Conservation (phyloP, 768 basidiomycete species). For the Pulveroboletus sp. region DNA sequence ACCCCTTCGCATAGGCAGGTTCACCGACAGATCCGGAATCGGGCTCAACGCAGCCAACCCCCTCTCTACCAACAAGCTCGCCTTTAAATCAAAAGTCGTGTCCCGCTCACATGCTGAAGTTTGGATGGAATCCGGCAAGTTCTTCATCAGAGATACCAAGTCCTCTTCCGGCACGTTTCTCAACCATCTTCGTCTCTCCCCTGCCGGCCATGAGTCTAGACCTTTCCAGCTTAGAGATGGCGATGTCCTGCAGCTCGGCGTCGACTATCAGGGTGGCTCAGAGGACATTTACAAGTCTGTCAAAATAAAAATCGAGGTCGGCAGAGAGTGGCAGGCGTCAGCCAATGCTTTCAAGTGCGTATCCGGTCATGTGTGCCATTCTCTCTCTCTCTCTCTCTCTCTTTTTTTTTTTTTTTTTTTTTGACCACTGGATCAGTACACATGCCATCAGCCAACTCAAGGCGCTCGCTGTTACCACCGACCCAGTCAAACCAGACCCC, state of each 20-base stretch:
- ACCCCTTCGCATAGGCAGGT: slow-evolving; percentile 84
- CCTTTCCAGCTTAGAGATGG: slow-evolving; percentile 84
- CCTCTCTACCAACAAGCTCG: slow-evolving; percentile 75
- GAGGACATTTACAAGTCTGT: slow-evolving; percentile 98
- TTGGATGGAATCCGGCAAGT: slow-evolving; percentile 70
- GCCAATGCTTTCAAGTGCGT: slow-evolving; percentile 83
- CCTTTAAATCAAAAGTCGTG: slow-evolving; percentile 95
- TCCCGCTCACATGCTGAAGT: slow-evolving; percentile 93
- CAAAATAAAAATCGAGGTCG: slow-evolving; percentile 90
- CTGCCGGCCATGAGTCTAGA: slow-evolving; percentile 76
- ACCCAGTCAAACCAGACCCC: slow-evolving; percentile 12
- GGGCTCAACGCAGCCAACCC: slow-evolving; percentile 64
- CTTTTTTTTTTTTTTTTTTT: too few relatives aligned
- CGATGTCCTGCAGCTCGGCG: slow-evolving; percentile 90
- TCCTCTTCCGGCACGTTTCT: slow-evolving; percentile 90
- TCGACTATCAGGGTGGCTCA: slow-evolving; percentile 95
- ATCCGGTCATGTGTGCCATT: background rate
- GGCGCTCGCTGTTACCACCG: slow-evolving; percentile 48
- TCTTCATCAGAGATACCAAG: slow-evolving; percentile 88
- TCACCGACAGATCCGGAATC: slow-evolving; percentile 80
- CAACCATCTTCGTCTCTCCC: slow-evolving; percentile 86
- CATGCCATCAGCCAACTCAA: slow-evolving; percentile 79
- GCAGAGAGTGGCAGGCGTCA: slow-evolving; percentile 84
- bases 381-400: too few relatives aligned
- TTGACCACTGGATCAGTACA: slow-evolving; percentile 39